phyloP scores from a whole-genome alignment of 805 yeast genomes.

The Schwanniomyces vanrijiae region DNA sequence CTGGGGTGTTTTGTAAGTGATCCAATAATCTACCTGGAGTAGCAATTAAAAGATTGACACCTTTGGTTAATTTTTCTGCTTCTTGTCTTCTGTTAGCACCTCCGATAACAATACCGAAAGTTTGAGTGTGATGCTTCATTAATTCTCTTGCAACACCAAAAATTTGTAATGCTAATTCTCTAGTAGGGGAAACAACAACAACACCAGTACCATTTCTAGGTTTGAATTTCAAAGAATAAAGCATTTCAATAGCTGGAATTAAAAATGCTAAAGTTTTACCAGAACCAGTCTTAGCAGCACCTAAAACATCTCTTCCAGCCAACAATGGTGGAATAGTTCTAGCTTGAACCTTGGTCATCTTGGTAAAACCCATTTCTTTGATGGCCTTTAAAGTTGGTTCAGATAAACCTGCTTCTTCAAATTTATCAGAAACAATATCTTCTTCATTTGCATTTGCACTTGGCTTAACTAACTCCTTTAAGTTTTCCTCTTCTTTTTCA shows the following conservation, averaged over 20 bases:
- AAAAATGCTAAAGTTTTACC: constrained; percentile 97
- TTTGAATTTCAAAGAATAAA: constrained; percentile 87
- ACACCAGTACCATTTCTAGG: constrained; percentile 99
- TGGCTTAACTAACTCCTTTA: constrained; percentile 29
- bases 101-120: constrained; percentile 95
- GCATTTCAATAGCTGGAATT: constrained; percentile 91
- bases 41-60: constrained; percentile 91
- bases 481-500: constrained; percentile 20
- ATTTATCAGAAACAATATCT: constrained; percentile 29
- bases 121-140: constrained; percentile 87
- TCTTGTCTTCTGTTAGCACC: constrained; percentile 98
- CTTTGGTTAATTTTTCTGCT: constrained; percentile 90
- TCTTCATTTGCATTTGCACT: constrained; percentile 26
- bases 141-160: constrained; percentile 97
- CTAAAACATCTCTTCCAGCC: constrained; percentile 96
- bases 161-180: constrained; percentile 96
- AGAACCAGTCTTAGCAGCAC: constrained; percentile 99
- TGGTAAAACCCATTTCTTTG: constrained; percentile 82
- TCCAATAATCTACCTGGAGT: constrained; percentile 97
- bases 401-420: constrained; percentile 58
- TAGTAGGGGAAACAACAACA: constrained; percentile 91
- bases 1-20: constrained; percentile 93
- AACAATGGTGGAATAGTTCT: constrained; percentile 94
- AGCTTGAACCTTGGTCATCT: constrained; percentile 93
- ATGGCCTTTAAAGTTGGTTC: constrained; percentile 82